Conservation (phyloP, 352 stramenopile genomes). For the Globisporangium barbulae region DNA sequence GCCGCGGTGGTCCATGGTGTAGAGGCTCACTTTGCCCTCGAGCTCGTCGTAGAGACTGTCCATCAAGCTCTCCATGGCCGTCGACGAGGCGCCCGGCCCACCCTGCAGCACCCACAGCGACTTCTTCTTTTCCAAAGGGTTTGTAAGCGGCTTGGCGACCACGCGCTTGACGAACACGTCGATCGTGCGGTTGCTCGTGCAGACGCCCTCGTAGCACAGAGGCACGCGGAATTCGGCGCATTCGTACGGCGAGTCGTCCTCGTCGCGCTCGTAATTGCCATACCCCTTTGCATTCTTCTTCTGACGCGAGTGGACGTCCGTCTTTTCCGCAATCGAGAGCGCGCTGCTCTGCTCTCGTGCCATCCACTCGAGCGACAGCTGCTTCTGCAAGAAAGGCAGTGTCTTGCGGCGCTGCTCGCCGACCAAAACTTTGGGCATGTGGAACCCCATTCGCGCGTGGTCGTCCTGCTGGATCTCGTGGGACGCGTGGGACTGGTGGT, state of each 20-base stretch:
- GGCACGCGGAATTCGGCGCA: slow-evolving; percentile 30
- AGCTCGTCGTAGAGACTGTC: slow-evolving; percentile 48
- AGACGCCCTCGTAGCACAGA: slow-evolving; percentile 30
- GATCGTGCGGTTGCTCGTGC: slow-evolving; percentile 23
- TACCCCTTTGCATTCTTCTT: not conserved
- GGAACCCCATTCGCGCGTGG: not conserved
- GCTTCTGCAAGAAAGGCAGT: slow-evolving; percentile 22
- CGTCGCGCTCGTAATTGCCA: not conserved
- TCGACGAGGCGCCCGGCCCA: slow-evolving; percentile 65
- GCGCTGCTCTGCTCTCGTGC: not conserved
- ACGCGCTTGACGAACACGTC: slow-evolving; percentile 55
- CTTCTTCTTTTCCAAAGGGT: slow-evolving; percentile 24
- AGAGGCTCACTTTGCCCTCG: slow-evolving; percentile 50
- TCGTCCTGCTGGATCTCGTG: not conserved
- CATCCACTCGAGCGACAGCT: slow-evolving; percentile 23
- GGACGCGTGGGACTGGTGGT: slow-evolving; percentile 2
- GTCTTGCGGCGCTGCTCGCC: slow-evolving; percentile 15
- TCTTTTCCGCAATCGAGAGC: not conserved
- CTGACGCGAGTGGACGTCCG: not conserved
- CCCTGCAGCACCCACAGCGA: slow-evolving; percentile 72
- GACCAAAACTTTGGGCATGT: slow-evolving; percentile 8
- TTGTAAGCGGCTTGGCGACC: slow-evolving; percentile 13
- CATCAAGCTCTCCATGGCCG: slow-evolving; percentile 66
- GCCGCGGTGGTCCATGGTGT: slow-evolving; percentile 69
- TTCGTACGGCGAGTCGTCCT: slow-evolving; percentile 18